A percentile compares a stretch with the other conserved stretches of the same genome.
Conservation (phyloP, 2,329 filamentous ascomycete species). For the Akanthomyces muscarius region DNA sequence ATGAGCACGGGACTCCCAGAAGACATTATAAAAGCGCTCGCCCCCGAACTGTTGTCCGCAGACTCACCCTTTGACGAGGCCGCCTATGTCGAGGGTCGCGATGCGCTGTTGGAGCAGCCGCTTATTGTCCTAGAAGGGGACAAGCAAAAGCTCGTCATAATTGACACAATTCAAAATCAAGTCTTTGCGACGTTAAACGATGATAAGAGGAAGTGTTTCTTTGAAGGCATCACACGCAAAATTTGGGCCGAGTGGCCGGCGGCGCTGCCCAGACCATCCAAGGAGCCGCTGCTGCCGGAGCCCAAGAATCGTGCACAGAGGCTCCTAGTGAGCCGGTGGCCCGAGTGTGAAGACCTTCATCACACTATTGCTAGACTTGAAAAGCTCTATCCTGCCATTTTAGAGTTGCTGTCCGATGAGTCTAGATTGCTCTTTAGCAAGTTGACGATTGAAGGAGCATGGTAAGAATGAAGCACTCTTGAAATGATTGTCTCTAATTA, state of each 20-base stretch:
- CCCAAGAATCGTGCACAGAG: background rate
- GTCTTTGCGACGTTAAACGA: background rate
- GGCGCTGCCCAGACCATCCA: conserved; percentile 12
- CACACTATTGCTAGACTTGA: conserved; percentile 3
- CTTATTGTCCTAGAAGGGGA: conserved; percentile 8
- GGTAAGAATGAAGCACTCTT: background rate
- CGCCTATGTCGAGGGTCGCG: conserved; percentile 4
- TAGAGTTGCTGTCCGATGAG: background rate
- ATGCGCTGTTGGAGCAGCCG: conserved; percentile 1
- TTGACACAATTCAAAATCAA: conserved; percentile 7
- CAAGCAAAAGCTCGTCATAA: conserved; percentile 1
- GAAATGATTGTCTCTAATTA: too few species aligned
- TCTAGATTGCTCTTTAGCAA: background rate
- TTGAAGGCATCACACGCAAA: background rate
- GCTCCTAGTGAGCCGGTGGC: conserved; percentile 12
- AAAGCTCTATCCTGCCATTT: background rate
- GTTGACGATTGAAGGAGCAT: conserved; percentile 2
- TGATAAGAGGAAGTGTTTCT: background rate
- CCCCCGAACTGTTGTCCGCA: background rate
- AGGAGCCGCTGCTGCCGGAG: conserved; percentile 8
- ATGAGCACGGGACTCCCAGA: conserved; percentile 6
- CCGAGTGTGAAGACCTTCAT: conserved; percentile 1
- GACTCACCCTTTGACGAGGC: conserved; percentile 5
- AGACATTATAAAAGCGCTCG: background rate
- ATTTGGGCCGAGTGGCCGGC: conserved; percentile 16